Evolutionary conservation across 1,139 yeast genomes (phyloP), one percentile per base, ranked within the genome.

Genomic region (Scheffersomyces quercinus): DNA sequence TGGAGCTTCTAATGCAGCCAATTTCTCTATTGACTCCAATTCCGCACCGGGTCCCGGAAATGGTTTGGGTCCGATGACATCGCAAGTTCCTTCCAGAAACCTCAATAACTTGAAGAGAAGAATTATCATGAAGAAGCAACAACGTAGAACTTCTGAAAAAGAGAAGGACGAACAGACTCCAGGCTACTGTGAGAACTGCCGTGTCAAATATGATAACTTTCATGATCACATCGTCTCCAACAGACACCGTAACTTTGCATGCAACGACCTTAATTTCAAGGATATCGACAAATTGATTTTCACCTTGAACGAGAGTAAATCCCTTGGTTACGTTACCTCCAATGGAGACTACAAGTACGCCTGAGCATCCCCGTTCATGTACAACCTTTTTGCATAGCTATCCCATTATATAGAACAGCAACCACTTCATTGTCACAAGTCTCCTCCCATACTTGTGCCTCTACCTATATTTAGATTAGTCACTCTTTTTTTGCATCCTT

Each of bases 131-230:
- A 74, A 74, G 48, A 68, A 63, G 44, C 75, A 70, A 49, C 65
- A 54, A 41, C 52, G 37, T 38, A 13, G 20, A 29, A 24, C 35
- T 30, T 26, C 39, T 13, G 11, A 26, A 9, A 48, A 51, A 26
- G 56, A 60, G 43, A 70, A 67, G 38, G 58, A 60, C 43, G 76
- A 70, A 37, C 53, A 57, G 45, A 72, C 65, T 34, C 77, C 83
- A 1, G 96, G 96, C 0, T 89, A 88, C 64, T 93, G 99, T 67
- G 99, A 93, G 60, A 95, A 93, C 63, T 93, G 99, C 64, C 77
- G 95, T 29, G 88, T 86, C 51, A 85, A 86, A 59, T 93, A 88
- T 59, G 91, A 87, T 41, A 80, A 81, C 54, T 85, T 91, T 59
- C 87, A 83, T 28, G 88, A 81, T 43, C 99, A 93, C 60, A 79